Conservation (phyloP, 1,284 basidiomycete genomes). For the Malassezia nana region DNA sequence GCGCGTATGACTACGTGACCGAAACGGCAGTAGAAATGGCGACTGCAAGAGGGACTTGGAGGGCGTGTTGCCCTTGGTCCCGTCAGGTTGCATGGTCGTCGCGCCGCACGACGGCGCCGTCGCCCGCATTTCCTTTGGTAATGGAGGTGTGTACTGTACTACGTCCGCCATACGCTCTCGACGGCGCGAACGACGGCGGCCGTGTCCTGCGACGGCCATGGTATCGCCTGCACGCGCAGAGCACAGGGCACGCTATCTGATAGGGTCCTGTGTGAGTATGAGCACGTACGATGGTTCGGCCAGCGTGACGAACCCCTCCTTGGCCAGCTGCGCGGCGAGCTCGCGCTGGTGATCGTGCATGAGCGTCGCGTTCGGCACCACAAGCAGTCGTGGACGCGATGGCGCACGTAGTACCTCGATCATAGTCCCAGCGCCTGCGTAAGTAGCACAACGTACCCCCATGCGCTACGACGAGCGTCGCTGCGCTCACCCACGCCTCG, state of each 20-base stretch:
- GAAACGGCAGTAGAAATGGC: conserved; percentile 19
- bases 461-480: conserved; percentile 78
- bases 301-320: neutral
- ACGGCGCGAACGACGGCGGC: conserved; percentile 1
- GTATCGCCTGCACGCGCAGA: neutral
- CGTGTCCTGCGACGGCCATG: neutral
- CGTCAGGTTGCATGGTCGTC: conserved; percentile 5
- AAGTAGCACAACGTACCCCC: conserved; percentile 58
- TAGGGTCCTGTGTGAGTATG: neutral
- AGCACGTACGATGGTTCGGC: conserved; percentile 5
- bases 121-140: too few species aligned
- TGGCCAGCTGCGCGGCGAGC: conserved; percentile 57
- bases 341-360: conserved; percentile 91
- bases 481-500: conserved; percentile 52
- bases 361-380: conserved; percentile 76
- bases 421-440: conserved; percentile 80
- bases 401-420: conserved; percentile 66
- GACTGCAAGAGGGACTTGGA: conserved; percentile 13
- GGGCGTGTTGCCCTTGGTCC: neutral
- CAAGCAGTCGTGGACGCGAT: conserved; percentile 60
- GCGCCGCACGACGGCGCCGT: neutral
- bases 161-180: neutral
- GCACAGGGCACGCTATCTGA: neutral
- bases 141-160: conserved; percentile 13
- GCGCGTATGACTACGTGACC: conserved; percentile 7